Percentiles rank a stretch among this genome's conserved stretches.
These are phyloP conservation scores for Cordyceps cateniannulata DNA, from an alignment of 2,329 filamentous ascomycete species.

Conservation along the genomic window DNA sequence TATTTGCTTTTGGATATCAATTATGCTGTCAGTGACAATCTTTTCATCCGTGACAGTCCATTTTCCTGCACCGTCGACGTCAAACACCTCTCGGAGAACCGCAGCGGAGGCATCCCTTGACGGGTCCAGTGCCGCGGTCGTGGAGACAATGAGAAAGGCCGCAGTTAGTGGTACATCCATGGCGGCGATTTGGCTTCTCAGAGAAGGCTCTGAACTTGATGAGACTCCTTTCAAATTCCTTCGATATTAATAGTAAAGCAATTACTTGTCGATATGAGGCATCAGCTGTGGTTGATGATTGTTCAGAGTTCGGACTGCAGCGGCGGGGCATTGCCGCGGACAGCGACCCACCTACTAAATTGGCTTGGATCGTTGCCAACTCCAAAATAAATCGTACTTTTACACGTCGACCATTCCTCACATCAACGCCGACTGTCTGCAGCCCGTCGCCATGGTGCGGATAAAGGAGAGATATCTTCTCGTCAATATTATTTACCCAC, in stretches of 20 bases:
- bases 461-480: slow-evolving; percentile 94
- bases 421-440: background rate
- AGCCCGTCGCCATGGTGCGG: slow-evolving; percentile 66
- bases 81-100: slow-evolving; percentile 63
- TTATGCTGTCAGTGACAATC: slow-evolving; percentile 73
- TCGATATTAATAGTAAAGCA: background rate
- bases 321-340: background rate
- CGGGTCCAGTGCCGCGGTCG: slow-evolving; percentile 76
- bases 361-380: background rate
- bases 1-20: slow-evolving; percentile 69
- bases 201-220: background rate
- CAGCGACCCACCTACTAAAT: background rate
- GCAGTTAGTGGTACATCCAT: slow-evolving; percentile 49
- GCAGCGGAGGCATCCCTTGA: slow-evolving; percentile 69
- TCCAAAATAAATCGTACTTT: background rate
- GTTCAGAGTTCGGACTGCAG: background rate
- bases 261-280: background rate
- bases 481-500: slow-evolving; percentile 87
- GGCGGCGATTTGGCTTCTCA: background rate
- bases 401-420: background rate
- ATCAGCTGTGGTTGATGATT: background rate
- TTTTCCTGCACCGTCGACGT: slow-evolving; percentile 55
- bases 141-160: slow-evolving; percentile 81
- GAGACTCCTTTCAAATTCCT: no score
- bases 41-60: slow-evolving; percentile 65